These are phyloP conservation scores for Penicillium sp. DNA, from an alignment of 2,329 filamentous ascomycete genomes.

Conservation along the genomic window DNA sequence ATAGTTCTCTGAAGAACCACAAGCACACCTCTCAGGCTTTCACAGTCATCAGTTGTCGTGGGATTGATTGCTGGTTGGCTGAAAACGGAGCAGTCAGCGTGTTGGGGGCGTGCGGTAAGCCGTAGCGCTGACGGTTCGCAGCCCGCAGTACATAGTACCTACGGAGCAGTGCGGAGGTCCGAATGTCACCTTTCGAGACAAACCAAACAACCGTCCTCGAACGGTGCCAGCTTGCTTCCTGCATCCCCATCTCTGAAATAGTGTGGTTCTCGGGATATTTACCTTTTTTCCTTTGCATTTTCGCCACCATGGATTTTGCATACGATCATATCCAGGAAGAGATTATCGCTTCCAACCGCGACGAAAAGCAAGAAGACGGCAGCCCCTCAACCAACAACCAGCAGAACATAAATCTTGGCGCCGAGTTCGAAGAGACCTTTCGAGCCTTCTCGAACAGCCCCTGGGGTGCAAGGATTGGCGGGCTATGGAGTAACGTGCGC, in stretches of 20 bases:
- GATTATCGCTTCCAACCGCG: slow-evolving; percentile 57
- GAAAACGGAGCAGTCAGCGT: not conserved
- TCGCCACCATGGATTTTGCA: slow-evolving; percentile 74
- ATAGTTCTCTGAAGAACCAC: too few relatives aligned
- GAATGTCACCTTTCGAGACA: not conserved
- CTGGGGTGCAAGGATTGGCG: slow-evolving; percentile 85
- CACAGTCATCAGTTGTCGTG: too few relatives aligned
- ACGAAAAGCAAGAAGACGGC: slow-evolving; percentile 42
- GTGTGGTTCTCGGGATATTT: not conserved
- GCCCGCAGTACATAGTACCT: not conserved
- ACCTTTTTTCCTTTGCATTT: not conserved
- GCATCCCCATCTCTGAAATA: not conserved
- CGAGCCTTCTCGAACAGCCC: slow-evolving; percentile 86
- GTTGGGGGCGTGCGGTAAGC: not conserved
- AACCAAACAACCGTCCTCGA: not conserved
- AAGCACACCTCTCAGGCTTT: too few relatives aligned
- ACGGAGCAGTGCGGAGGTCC: not conserved
- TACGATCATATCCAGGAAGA: slow-evolving; percentile 97
- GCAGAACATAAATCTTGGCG: slow-evolving; percentile 61
- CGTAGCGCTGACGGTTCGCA: not conserved
- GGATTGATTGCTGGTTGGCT: too few relatives aligned
- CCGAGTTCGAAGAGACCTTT: slow-evolving; percentile 92
- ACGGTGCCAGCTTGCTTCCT: not conserved
- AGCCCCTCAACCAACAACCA: slow-evolving; percentile 30
- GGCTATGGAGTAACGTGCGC: slow-evolving; percentile 84